Conservation (phyloP, 805 yeast genomes). For the Candida argentea region DNA sequence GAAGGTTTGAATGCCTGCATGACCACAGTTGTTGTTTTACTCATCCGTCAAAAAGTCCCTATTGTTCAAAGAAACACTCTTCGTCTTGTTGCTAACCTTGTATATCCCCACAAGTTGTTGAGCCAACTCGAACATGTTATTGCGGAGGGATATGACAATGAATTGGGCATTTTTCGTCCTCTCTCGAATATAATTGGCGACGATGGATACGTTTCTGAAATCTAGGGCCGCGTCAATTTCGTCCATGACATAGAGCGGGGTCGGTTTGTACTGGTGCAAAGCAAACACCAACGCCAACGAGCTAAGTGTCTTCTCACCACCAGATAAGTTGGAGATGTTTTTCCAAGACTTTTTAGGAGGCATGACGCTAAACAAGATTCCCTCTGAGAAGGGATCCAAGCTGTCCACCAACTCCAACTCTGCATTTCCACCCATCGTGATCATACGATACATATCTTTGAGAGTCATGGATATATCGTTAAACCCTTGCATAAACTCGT, state of each 20-base stretch:
- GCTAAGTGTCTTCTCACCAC: constrained; percentile 95
- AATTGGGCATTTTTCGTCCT: constrained; percentile 95
- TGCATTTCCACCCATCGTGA: constrained; percentile 99
- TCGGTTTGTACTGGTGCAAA: constrained; percentile 89
- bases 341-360: constrained; percentile 99
- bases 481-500: constrained; percentile 92
- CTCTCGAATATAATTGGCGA: constrained; percentile 93
- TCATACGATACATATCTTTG: constrained; percentile 97
- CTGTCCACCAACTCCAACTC: constrained; percentile 93
- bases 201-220: constrained; percentile 92
- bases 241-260: constrained; percentile 97
- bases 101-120: constrained; percentile 92
- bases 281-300: constrained; percentile 95
- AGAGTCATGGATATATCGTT: constrained; percentile 74
- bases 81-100: constrained; percentile 85
- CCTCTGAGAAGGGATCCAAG: constrained; percentile 96
- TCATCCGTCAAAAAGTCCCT: constrained; percentile 31
- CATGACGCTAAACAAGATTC: constrained; percentile 94
- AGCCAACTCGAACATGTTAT: constrained; percentile 96
- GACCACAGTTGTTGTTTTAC: neutral
- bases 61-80: constrained; percentile 69
- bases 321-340: constrained; percentile 87
- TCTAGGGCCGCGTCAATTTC: constrained; percentile 98
- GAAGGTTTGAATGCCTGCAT: neutral
- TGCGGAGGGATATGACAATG: constrained; percentile 87